A percentile compares a stretch with the other conserved stretches of the same genome.
Evolutionary conservation across 1,284 basidiomycete genomes (phyloP).

Genomic region (Thelephora terrestris): DNA sequence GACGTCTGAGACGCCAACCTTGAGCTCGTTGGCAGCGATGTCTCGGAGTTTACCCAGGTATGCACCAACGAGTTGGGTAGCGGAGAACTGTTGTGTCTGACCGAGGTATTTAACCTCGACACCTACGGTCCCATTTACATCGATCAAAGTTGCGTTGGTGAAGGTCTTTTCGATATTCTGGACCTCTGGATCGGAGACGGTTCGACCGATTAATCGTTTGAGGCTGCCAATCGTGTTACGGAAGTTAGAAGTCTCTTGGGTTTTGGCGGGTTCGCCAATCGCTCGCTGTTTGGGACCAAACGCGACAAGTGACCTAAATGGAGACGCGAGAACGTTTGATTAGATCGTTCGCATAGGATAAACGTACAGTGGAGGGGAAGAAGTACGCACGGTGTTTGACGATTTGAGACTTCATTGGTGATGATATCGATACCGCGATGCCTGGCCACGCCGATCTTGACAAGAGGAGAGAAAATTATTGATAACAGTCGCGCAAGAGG

Average conservation of each 20-base stretch:
- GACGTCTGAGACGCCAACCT: constrained; percentile 76
- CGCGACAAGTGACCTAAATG: constrained; percentile 76
- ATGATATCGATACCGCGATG: constrained; percentile 94
- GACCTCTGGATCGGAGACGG: constrained; percentile 68
- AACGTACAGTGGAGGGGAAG: not conserved
- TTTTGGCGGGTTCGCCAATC: constrained; percentile 91
- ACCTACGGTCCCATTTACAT: constrained; percentile 74
- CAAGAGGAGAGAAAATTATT: constrained; percentile 12
- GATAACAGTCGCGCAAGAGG: constrained; percentile 10
- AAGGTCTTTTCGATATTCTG: constrained; percentile 80
- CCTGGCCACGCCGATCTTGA: constrained; percentile 84
- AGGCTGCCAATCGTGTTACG: constrained; percentile 89
- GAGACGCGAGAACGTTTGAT: constrained; percentile 2
- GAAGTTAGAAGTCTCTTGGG: constrained; percentile 96
- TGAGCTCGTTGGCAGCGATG: constrained; percentile 76
- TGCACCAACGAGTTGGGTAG: constrained; percentile 80
- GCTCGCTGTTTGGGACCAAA: constrained; percentile 84
- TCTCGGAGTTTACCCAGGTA: constrained; percentile 86
- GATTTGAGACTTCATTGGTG: constrained; percentile 92
- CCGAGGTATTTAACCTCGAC: constrained; percentile 77
- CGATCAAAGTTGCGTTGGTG: constrained; percentile 75
- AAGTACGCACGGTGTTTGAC: constrained; percentile 73
- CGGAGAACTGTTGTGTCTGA: constrained; percentile 68
- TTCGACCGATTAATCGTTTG: constrained; percentile 81
- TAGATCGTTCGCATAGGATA: not conserved